A percentile compares a stretch with the other conserved stretches of the same genome.
phyloP scores from a whole-genome alignment of 495 filamentous ascomycete genomes.

The Aspergillus saccharolyticus region DNA sequence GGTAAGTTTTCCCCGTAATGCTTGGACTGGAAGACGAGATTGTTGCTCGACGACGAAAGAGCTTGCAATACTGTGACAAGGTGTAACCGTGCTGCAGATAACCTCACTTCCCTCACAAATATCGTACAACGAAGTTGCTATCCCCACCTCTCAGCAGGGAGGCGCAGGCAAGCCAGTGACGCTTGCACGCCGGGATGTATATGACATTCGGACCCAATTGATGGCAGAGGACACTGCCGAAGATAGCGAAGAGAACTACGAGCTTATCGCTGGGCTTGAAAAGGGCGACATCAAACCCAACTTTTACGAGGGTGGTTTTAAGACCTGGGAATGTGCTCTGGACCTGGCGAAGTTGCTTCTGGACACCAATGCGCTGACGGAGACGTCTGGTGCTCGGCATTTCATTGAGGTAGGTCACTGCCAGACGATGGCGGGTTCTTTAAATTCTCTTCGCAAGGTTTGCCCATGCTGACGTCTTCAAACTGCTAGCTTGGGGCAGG shows the following conservation, averaged over 20 bases:
- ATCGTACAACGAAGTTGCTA: conserved; percentile 59
- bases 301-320: conserved; percentile 97
- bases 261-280: conserved; percentile 55
- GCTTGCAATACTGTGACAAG: conserved; percentile 28
- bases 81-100: conserved; percentile 50
- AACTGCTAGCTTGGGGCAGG: conserved; percentile 73
- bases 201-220: conserved; percentile 88
- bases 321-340: conserved; percentile 94
- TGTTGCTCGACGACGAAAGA: no score
- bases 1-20: conserved; percentile 31
- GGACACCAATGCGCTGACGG: conserved; percentile 11
- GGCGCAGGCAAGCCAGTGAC: conserved; percentile 24
- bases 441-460: no score
- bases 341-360: conserved; percentile 68
- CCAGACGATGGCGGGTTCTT: background rate
- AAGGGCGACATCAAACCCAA: conserved; percentile 81
- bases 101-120: conserved; percentile 71
- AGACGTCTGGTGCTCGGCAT: conserved; percentile 43
- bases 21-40: no score
- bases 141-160: conserved; percentile 45
- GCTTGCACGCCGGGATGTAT: conserved; percentile 81
- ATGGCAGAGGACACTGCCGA: conserved; percentile 74
- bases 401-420: conserved; percentile 66
- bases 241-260: conserved; percentile 32
- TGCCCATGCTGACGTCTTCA: background rate